Conservation (phyloP, 176 grass and related monocot species). For the Leersia perrieri region DNA sequence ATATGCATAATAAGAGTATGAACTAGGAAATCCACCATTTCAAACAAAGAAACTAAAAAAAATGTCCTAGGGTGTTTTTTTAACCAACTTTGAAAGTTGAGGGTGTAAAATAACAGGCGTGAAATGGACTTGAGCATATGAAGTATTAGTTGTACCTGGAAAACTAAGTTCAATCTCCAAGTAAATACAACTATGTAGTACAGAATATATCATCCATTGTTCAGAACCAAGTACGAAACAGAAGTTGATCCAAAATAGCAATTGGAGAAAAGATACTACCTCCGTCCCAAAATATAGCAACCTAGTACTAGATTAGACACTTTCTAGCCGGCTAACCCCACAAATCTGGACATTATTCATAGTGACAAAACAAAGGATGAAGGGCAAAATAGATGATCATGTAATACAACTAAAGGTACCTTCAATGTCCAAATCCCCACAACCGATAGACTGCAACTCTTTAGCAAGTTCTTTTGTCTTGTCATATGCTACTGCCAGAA, state of each 20-base stretch:
- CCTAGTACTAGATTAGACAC: no score
- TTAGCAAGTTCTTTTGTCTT: constrained; percentile 95
- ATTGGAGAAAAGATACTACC: neutral
- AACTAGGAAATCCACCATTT: no score
- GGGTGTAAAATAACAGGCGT: no score
- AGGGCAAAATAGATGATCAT: neutral
- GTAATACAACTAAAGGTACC: constrained; percentile 56
- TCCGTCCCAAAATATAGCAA: no score
- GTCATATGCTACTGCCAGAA: constrained; percentile 85
- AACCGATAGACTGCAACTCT: constrained; percentile 87
- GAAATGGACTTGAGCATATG: no score
- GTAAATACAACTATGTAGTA: neutral
- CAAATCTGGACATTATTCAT: no score
- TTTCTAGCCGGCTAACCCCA: no score
- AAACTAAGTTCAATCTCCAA: neutral
- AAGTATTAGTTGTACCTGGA: neutral
- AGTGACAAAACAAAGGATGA: neutral
- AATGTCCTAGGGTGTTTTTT: no score
- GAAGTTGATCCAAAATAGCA: neutral
- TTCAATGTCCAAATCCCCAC: constrained; percentile 99
- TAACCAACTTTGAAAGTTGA: no score
- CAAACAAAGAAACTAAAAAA: no score
- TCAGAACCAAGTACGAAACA: neutral
- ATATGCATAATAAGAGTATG: no score
- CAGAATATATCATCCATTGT: neutral